These are phyloP conservation scores for Colletotrichum sp. DNA, from an alignment of 2,329 filamentous ascomycete species.

Conservation along the genomic window DNA sequence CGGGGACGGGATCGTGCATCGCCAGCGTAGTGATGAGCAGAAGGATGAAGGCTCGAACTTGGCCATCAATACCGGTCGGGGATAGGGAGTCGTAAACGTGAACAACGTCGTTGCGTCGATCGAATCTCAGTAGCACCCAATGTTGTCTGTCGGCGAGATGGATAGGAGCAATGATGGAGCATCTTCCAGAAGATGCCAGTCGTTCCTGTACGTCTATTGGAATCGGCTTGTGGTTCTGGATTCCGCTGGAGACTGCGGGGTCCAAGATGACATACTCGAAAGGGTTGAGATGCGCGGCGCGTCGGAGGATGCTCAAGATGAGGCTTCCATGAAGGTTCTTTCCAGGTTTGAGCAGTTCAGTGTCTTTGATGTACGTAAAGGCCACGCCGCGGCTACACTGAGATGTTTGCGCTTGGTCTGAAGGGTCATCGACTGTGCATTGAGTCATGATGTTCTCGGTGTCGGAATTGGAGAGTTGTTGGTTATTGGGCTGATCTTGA, in stretches of 20 bases:
- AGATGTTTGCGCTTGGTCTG: not conserved
- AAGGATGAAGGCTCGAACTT: not conserved
- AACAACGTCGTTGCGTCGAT: not conserved
- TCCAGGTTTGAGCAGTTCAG: not conserved
- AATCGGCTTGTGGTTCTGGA: not conserved
- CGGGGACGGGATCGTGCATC: not conserved
- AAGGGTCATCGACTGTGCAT: not conserved
- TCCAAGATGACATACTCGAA: not conserved
- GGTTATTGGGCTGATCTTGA: not conserved
- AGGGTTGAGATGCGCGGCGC: not conserved
- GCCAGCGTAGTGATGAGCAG: not conserved
- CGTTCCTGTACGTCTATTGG: not conserved
- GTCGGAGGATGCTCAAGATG: not conserved
- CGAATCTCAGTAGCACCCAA: not conserved
- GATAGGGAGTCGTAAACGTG: not conserved
- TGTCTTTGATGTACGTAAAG: not conserved
- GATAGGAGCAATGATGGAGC: not conserved
- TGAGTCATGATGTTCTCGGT: not conserved
- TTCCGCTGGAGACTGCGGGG: not conserved
- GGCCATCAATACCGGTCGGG: not conserved
- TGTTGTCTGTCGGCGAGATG: not conserved
- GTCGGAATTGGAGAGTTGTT: not conserved
- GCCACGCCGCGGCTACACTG: not conserved
- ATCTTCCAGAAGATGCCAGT: not conserved
- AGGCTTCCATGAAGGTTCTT: not conserved